These are phyloP conservation scores for Sporothrix globosa DNA, from an alignment of 2,329 filamentous ascomycete species.

Conservation along the genomic window DNA sequence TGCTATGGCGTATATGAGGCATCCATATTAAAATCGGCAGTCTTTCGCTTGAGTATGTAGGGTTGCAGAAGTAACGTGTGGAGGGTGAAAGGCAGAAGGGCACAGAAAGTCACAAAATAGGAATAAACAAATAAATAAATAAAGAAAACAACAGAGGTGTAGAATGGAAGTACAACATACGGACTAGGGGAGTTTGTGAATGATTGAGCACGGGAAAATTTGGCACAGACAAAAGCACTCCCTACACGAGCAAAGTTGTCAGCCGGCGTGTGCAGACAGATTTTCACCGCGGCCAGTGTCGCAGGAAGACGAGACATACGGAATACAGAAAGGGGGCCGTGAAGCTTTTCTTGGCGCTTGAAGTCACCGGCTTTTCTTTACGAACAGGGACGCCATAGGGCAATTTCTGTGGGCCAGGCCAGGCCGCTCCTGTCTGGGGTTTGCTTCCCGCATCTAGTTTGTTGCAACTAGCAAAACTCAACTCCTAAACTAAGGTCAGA, in stretches of 20 bases:
- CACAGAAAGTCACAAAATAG: too few species aligned
- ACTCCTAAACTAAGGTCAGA: neutral
- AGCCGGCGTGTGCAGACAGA: neutral
- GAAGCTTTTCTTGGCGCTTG: constrained; percentile 31
- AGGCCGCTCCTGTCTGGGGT: neutral
- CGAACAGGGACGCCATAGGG: neutral
- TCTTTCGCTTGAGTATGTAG: constrained; percentile 6
- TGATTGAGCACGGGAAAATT: neutral
- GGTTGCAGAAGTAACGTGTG: neutral
- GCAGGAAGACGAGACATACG: constrained; percentile 23
- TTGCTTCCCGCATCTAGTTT: too few species aligned
- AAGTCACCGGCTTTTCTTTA: neutral
- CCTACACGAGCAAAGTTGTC: neutral
- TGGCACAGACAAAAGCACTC: neutral
- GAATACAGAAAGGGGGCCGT: too few species aligned
- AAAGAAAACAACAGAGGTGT: too few species aligned
- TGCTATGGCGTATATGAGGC: neutral
- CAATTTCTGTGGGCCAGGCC: neutral
- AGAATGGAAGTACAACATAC: too few species aligned
- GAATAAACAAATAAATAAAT: too few species aligned
- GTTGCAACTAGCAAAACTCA: constrained; percentile 23
- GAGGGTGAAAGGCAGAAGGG: too few species aligned
- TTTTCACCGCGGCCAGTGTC: neutral
- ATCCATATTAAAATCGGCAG: constrained; percentile 9
- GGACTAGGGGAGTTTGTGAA: neutral